Evolutionary conservation across 768 basidiomycete species (phyloP), one percentile per base, ranked within the genome.

Genomic region (Mycena olivaceomarginata): DNA sequence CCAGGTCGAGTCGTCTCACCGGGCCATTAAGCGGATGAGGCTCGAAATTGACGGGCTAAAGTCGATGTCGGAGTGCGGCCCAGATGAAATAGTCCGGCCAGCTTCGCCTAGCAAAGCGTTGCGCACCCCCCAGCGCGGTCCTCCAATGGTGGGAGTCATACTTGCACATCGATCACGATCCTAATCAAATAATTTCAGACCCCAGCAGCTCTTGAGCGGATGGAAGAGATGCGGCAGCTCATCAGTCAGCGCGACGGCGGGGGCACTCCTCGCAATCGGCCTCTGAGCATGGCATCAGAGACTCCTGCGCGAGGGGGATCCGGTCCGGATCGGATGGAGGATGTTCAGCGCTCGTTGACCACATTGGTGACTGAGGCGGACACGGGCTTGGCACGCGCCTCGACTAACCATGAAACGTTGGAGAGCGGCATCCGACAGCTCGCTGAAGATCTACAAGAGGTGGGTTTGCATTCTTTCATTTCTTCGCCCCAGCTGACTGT

Each of bases 141-240:
- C 86, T 48, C 87, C 88, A 15, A 77, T 91, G 84, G 91, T 93
- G 80, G 77, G 85, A 75, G 40, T 74, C 70, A 9, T 68, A 74
- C 40, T 37, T 66, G 57, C 57, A 64, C 41, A 67, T 57, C 51
- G 59, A 22, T 66, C 68, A 68, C 69, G 56, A 51, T 4, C 41
- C 57, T 75, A 56, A 43, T 64, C 59, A 45, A 22, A 56, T 51
- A 31, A 60, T 46, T 75, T 6, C 79, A 97, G 96, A 94, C 91
- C 15, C 93, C 85, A 81, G 95, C 93, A 70, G 95, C 95, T 46
- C 93, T 93, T 79, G 93, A 93, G 46, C 92, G 96, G 31, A 89
- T 96, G 88, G 92, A 95, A 80, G 96, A 97, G 83, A 95, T 97
- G 95, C 91, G 93, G 53, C 91, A 91, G 78, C 87, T 96, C 72